Conservation (phyloP, 371 early-diverging fungal genomes). For the Chytridium lagenaria region DNA sequence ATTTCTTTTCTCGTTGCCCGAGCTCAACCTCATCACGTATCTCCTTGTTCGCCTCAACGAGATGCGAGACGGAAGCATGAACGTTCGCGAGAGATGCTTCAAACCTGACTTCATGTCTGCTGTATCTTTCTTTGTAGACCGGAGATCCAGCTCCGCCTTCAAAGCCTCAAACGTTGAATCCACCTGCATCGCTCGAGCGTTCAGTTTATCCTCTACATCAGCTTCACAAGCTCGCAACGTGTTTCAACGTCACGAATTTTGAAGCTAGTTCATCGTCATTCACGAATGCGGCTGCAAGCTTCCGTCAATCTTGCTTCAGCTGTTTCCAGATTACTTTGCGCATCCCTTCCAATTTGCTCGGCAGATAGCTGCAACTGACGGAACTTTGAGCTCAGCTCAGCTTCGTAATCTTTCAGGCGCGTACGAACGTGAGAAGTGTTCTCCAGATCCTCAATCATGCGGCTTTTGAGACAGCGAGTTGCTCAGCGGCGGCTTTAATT, state of each 20-base stretch:
- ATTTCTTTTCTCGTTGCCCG: conserved; percentile 37
- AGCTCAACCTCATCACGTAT: conserved; percentile 36
- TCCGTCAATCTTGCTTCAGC: conserved; percentile 30
- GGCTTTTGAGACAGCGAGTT: conserved; percentile 32
- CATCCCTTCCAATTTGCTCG: conserved; percentile 32
- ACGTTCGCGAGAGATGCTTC: conserved; percentile 26
- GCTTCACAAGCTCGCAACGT: conserved; percentile 10
- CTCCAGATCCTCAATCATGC: conserved; percentile 44
- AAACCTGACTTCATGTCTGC: conserved; percentile 34
- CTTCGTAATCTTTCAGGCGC: conserved; percentile 33
- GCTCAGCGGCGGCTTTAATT: conserved; percentile 32
- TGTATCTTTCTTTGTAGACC: conserved; percentile 35
- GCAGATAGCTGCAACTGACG: conserved; percentile 28
- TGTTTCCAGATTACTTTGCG: conserved; percentile 25
- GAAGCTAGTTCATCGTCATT: conserved; percentile 21
- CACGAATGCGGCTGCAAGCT: conserved; percentile 19
- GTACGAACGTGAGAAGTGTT: conserved; percentile 30
- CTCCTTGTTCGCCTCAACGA: conserved; percentile 6
- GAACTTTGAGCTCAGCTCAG: conserved; percentile 21
- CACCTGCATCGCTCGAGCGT: conserved; percentile 35
- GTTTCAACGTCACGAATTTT: conserved; percentile 22
- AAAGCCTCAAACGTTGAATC: conserved; percentile 46
- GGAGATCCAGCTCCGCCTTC: conserved; percentile 42
- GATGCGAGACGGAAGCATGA: conserved; percentile 16
- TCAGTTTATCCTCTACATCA: conserved; percentile 44